phyloP scores from a whole-genome alignment of 148 eudicot genomes.

The Cornus controversa region DNA sequence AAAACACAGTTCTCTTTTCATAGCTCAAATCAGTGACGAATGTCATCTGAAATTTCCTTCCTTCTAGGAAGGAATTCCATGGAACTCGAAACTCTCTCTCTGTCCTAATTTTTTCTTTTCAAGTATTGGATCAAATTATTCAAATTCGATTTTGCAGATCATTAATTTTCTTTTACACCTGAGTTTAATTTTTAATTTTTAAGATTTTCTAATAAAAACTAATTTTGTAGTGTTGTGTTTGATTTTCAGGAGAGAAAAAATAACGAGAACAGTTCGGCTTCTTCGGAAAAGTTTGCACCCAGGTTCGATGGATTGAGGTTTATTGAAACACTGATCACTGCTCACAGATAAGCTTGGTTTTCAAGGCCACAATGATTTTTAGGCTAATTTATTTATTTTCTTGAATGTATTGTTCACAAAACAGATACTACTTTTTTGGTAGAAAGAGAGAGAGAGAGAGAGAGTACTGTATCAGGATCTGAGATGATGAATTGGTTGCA shows the following conservation, averaged over 20 bases:
- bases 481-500: no score
- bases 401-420: no score
- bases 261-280: background rate
- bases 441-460: no score
- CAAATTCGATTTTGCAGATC: background rate
- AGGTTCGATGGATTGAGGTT: conserved; percentile 26
- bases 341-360: conserved; percentile 14
- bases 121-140: background rate
- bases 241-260: background rate
- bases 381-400: no score
- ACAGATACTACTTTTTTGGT: no score
- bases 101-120: background rate
- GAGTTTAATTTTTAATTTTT: background rate
- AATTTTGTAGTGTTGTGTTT: background rate
- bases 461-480: no score
- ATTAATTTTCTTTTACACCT: background rate
- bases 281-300: conserved; percentile 21
- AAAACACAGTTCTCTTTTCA: background rate
- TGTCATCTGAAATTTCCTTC: no score
- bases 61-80: no score
- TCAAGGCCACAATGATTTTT: background rate
- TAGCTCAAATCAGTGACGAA: no score
- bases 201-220: background rate
- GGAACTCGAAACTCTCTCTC: no score
- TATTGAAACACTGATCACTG: conserved; percentile 24